Base-by-base conservation (phyloP, 768 basidiomycete species). In the Naganishia kalamii region DNA sequence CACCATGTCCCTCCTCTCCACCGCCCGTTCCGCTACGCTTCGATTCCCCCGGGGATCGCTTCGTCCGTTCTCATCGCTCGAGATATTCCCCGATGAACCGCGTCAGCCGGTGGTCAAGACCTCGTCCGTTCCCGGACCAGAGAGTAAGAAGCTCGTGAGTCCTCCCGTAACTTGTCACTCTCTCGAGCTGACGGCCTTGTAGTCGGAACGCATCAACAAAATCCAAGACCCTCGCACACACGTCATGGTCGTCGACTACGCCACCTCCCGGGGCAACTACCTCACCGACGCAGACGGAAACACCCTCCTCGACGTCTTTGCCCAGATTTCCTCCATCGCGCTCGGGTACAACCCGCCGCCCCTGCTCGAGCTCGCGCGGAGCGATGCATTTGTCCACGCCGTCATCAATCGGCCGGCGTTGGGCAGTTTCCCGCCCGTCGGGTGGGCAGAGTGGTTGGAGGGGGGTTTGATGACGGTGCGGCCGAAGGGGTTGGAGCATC, bases 231-330 rank as follows among this genome's bases (percentile, higher is more conserved):
- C 62, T 19, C 59, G 70, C 2, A 67, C 70, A 15, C 63, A 71
- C 47, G 54, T 46, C 19, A 32, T 68, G 17, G 57, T 69, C 0
- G 65, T 51, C 41, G 46, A 48, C 41, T 63, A 63, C 50, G 27
- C 17, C 32, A n/a, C 43, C 3, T 63, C 62, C 2, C 4, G 33
- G 65, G 72, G 78, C 13, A 81, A 81, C 71, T 81, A 77, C 70
- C 48, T 81, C 4, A 73, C 75, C 21, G 81, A 81, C 62, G 81
- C 74, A 2, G 81, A 81, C 64, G 80, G 79, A 11, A 81, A 81
- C 70, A 67, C 68, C 41, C 60, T 78, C 12, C 74, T 81, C 29
- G 81, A 81, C 51, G 79, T 80, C 5, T 78, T 74, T 64, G 78
- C 79, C 0, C 79, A 80, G 65, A 79, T 79, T 46, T 68, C 74